Conservation (phyloP, 1,139 yeast species). For the Suhomyces anneliseae region DNA sequence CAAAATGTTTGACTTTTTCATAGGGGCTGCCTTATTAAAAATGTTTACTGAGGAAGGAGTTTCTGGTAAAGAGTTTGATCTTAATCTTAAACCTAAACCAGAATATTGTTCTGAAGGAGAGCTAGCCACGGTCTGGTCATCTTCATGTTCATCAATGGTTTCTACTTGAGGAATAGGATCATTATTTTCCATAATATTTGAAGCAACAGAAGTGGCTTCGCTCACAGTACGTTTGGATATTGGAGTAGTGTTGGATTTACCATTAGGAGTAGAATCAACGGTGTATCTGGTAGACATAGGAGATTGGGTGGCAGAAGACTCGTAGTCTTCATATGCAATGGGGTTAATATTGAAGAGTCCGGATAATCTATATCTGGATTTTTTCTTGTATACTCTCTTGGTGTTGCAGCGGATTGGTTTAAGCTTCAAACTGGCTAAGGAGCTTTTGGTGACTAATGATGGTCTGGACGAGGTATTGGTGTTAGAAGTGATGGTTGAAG, state of each 20-base stretch:
- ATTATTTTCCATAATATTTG: conserved; percentile 11
- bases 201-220: conserved; percentile 3
- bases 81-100: conserved; percentile 7
- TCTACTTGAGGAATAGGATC: not conserved
- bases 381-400: conserved; percentile 36
- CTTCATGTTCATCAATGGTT: conserved; percentile 1
- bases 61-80: conserved; percentile 29
- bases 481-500: not conserved
- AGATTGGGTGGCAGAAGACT: conserved; percentile 4
- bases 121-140: conserved; percentile 15
- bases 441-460: conserved; percentile 17
- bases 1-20: conserved; percentile 5
- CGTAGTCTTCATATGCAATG: conserved; percentile 19
- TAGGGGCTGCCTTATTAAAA: not conserved
- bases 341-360: conserved; percentile 43
- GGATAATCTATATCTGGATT: conserved; percentile 42
- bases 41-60: conserved; percentile 10
- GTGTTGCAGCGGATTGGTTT: conserved; percentile 42
- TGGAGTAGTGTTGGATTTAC: not conserved
- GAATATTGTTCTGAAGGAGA: conserved; percentile 14
- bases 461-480: not conserved
- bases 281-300: conserved; percentile 2
- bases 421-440: conserved; percentile 39
- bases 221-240: not conserved
- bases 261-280: not conserved